Evolutionary conservation across 2,329 filamentous ascomycete species (phyloP).

Genomic region (Sporothrix euskadiensis): DNA sequence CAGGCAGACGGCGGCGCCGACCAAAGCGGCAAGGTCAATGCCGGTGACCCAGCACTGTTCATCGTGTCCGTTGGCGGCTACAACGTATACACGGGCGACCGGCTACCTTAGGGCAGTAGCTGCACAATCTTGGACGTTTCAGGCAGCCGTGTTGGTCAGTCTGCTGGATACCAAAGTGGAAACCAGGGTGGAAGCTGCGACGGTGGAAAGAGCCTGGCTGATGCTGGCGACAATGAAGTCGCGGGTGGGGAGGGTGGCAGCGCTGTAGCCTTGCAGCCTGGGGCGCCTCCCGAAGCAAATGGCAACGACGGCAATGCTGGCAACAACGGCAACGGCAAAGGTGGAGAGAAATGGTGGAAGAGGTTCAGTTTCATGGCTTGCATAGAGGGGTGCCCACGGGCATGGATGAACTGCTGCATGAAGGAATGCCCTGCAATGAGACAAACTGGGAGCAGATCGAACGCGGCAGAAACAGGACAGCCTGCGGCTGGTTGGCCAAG

Average conservation of each 20-base stretch:
- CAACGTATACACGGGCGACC: constrained; percentile 36
- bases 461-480: not conserved
- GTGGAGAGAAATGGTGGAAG: too few relatives aligned
- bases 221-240: not conserved
- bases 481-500: too few relatives aligned
- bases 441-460: not conserved
- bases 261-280: not conserved
- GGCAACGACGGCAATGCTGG: not conserved
- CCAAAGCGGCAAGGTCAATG: constrained; percentile 58
- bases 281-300: not conserved
- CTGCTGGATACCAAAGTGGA: not conserved
- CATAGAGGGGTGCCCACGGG: too few relatives aligned
- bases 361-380: too few relatives aligned
- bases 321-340: not conserved
- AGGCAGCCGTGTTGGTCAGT: not conserved
- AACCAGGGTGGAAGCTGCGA: not conserved
- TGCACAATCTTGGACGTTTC: not conserved
- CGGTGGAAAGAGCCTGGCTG: not conserved
- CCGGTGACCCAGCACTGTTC: constrained; percentile 50
- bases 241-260: not conserved
- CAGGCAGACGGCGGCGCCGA: constrained; percentile 52
- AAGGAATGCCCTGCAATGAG: too few relatives aligned
- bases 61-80: constrained; percentile 54
- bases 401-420: not conserved
- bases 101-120: constrained; percentile 22